Evolutionary conservation across 116 monocot genomes (phyloP).

Genomic region (Posidonia oceanica): DNA sequence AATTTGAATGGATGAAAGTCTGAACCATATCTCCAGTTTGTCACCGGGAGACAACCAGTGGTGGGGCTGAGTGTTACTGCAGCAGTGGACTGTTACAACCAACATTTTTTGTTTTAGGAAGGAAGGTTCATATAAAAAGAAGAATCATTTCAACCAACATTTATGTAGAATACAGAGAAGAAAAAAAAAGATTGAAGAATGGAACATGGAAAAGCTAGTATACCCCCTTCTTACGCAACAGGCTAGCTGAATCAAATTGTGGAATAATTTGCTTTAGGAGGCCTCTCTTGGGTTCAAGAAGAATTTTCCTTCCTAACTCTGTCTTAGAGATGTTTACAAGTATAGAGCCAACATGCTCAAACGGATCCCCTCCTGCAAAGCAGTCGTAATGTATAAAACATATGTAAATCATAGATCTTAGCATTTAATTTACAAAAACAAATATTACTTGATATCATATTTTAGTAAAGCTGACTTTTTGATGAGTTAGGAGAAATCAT

Average conservation of each 20-base stretch:
- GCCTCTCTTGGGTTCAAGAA: conserved; percentile 73
- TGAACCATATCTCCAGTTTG: too few relatives aligned
- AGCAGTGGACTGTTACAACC: too few relatives aligned
- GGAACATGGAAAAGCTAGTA: background rate
- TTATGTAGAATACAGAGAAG: background rate
- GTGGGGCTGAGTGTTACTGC: too few relatives aligned
- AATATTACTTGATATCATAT: too few relatives aligned
- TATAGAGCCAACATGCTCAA: conserved; percentile 80
- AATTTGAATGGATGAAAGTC: too few relatives aligned
- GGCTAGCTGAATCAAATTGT: conserved; percentile 73
- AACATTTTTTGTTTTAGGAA: too few relatives aligned
- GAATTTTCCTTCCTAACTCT: conserved; percentile 65
- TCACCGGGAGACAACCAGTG: too few relatives aligned
- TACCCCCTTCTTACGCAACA: conserved; percentile 89
- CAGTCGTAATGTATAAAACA: background rate
- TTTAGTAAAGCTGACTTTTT: too few relatives aligned
- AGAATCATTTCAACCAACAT: too few relatives aligned
- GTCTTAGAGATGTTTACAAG: conserved; percentile 89
- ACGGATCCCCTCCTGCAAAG: conserved; percentile 45
- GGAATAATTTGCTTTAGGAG: conserved; percentile 85
- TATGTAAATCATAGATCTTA: background rate
- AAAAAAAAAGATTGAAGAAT: background rate
- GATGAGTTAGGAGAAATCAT: too few relatives aligned
- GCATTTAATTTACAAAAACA: background rate
- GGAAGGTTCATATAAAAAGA: too few relatives aligned